Evolutionary conservation across 2,329 filamentous ascomycete genomes (phyloP), one percentile per base, ranked within the genome.

Genomic region (Clonostachys byssicola): DNA sequence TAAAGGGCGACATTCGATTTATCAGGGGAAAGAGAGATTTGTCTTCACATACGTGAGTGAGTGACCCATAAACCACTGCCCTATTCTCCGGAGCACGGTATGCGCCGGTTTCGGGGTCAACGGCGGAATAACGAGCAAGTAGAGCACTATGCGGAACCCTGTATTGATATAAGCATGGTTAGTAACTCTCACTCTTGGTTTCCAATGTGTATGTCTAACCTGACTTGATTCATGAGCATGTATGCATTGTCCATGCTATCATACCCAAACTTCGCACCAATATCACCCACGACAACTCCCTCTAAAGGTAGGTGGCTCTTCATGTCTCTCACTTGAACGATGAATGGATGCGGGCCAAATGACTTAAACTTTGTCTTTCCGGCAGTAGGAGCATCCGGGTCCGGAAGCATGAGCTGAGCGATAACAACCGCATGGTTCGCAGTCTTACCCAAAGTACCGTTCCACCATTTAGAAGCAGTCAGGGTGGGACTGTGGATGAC

Each of bases 201-300:
- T 39, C 14, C 36, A 7, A 14, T 39, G 7, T 5, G 40, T 6
- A 42, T 42, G 9, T 14, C n/a, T 13, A 12, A 17, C 18, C 40
- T 23, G 40, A 88, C 74, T 16, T 88, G 73, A 68, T 90, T 89
- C 66, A 91, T 83, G 18, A 91, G 75, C 12, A 90, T 68, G 72
- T 88, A 91, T 2, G 88, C 88, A 56, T 91, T 91, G 63, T 91
- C 87, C 86, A 89, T 89, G 46, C 85, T 88, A 65, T 88, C 87
- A 69, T 88, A 89, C 10, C 85, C 86, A 53, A 88, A 86, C 63
- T 91, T 91, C 46, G 88, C 87, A 2, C 88, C 88, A 63, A 92
- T 89, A 54, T 91, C 87, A 42, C 88, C 88, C 23, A 90, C 82
- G 58, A 89, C 81, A 45, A 89, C 68, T 53, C 86, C 83, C 43